phyloP scores from a whole-genome alignment of 257 asterid species.

The Solanum sejunctum region DNA sequence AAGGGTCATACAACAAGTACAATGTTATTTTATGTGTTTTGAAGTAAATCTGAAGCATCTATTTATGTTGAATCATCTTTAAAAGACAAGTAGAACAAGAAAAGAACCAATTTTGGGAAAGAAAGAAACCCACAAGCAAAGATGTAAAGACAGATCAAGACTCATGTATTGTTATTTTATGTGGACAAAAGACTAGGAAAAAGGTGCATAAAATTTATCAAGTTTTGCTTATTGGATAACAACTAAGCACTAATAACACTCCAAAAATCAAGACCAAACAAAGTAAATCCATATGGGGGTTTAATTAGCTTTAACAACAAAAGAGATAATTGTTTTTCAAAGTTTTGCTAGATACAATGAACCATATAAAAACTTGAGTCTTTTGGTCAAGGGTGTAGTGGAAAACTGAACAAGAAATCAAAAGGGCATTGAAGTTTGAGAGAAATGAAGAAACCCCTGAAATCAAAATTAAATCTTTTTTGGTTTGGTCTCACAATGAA shows the following conservation, averaged over 20 bases:
- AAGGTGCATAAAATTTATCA: conserved; percentile 20
- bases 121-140: conserved; percentile 11
- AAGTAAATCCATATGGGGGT: conserved; percentile 5
- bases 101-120: conserved; percentile 17
- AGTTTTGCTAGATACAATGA: background rate
- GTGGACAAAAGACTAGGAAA: conserved; percentile 34
- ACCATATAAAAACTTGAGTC: background rate
- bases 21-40: conserved; percentile 60
- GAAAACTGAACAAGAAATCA: background rate
- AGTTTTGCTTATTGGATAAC: conserved; percentile 31
- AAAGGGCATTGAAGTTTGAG: background rate
- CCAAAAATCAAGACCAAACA: conserved; percentile 18
- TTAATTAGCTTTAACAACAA: background rate
- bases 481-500: conserved; percentile 18
- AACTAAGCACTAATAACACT: conserved; percentile 20
- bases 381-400: background rate
- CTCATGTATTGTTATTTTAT: conserved; percentile 66
- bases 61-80: background rate
- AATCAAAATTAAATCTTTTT: conserved; percentile 19
- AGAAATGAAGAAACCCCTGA: conserved; percentile 12
- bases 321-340: background rate
- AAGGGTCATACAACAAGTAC: conserved; percentile 8
- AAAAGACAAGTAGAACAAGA: conserved; percentile 17
- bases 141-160: conserved; percentile 19
- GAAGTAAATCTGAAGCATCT: conserved; percentile 16